Evolutionary conservation across 306 rosid species (phyloP).

Genomic region (Cicer cuneatum): DNA sequence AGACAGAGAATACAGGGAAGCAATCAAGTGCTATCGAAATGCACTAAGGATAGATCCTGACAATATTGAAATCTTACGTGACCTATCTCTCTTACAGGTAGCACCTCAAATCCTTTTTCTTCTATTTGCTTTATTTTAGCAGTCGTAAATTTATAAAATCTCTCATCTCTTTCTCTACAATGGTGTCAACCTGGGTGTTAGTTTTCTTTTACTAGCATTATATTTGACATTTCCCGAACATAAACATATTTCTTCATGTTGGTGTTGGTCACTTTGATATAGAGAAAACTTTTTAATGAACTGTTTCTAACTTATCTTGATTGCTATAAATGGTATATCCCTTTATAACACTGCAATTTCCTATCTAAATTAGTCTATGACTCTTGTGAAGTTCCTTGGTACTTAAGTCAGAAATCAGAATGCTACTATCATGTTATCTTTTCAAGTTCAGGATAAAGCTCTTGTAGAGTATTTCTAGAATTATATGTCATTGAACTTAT

Average conservation of each 20-base stretch:
- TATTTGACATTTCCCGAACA: constrained; percentile 13
- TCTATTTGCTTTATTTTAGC: constrained; percentile 39
- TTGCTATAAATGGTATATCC: constrained; percentile 9
- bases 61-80: constrained; percentile 92
- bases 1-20: constrained; percentile 97
- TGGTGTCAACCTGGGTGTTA: neutral
- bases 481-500: constrained; percentile 3
- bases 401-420: constrained; percentile 18
- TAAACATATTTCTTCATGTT: constrained; percentile 8
- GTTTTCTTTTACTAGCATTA: constrained; percentile 20
- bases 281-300: constrained; percentile 13
- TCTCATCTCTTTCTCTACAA: constrained; percentile 5
- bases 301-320: constrained; percentile 19
- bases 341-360: constrained; percentile 19
- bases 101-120: constrained; percentile 27
- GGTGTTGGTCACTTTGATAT: constrained; percentile 2
- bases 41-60: constrained; percentile 95
- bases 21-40: constrained; percentile 94
- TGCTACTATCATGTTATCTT: constrained; percentile 5
- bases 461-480: constrained; percentile 22
- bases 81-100: constrained; percentile 90
- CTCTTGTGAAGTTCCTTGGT: constrained; percentile 26
- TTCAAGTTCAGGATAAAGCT: constrained; percentile 6
- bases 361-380: constrained; percentile 26
- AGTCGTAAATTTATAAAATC: neutral